Conservation (phyloP, 2,329 filamentous ascomycete genomes). For the Penicillium digitatum region DNA sequence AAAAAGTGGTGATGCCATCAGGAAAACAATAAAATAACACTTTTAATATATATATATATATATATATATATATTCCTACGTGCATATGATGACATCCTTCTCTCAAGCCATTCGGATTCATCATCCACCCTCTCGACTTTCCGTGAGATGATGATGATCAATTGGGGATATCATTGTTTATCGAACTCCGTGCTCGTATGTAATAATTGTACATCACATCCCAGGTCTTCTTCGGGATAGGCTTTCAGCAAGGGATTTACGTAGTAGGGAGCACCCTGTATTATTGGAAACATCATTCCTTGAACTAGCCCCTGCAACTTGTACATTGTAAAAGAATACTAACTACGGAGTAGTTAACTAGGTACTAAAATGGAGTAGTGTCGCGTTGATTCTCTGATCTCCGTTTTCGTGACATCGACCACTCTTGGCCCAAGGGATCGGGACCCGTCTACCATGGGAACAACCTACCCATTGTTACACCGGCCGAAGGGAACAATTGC, state of each 20-base stretch:
- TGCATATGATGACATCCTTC: constrained; percentile 21
- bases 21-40: background rate
- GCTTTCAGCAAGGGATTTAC: constrained; percentile 18
- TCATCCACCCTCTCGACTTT: constrained; percentile 1
- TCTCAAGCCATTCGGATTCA: background rate
- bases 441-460: constrained; percentile 16
- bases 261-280: background rate
- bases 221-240: background rate
- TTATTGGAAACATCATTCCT: constrained; percentile 16
- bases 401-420: constrained; percentile 22
- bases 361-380: background rate
- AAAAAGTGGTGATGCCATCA: constrained; percentile 14
- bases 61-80: constrained; percentile 11
- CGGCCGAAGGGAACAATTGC: constrained; percentile 8
- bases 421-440: constrained; percentile 5
- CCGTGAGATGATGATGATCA: constrained; percentile 5
- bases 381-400: background rate
- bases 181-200: background rate
- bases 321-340: background rate
- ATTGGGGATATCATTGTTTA: background rate
- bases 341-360: too few relatives aligned
- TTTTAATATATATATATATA: too few relatives aligned
- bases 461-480: constrained; percentile 15
- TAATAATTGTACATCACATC: background rate
- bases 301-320: constrained; percentile 3